Percentiles rank a stretch among this genome's conserved stretches.
phyloP scores from a whole-genome alignment of 1,284 basidiomycete species.

The Marasmius tenuissimus region DNA sequence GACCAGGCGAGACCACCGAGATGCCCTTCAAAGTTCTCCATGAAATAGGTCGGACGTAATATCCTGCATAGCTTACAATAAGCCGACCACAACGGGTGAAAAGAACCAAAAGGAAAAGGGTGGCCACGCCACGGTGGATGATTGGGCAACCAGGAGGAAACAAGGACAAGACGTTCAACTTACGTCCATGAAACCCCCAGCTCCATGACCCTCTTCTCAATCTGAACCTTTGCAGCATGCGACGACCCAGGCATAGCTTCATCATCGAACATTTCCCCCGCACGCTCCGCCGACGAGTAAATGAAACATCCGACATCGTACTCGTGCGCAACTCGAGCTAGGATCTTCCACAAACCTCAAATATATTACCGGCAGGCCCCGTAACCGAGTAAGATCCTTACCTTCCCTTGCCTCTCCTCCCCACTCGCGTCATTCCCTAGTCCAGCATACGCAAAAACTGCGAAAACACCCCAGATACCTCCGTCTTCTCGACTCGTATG shows the following conservation, averaged over 20 bases:
- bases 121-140: too few relatives aligned
- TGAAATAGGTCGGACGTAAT: constrained; percentile 30
- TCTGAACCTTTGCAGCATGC: constrained; percentile 33
- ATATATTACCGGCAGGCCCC: not conserved
- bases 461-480: constrained; percentile 39
- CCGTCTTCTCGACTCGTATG: constrained; percentile 25
- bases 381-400: constrained; percentile 12
- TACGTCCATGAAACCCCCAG: constrained; percentile 39
- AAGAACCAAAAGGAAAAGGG: too few relatives aligned
- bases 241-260: constrained; percentile 20
- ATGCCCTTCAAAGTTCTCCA: constrained; percentile 42
- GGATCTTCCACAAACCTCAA: not conserved
- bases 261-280: constrained; percentile 34
- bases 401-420: constrained; percentile 42
- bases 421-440: constrained; percentile 38
- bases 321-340: constrained; percentile 32
- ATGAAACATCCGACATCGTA: constrained; percentile 32
- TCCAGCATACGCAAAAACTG: constrained; percentile 37
- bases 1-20: constrained; percentile 34
- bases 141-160: too few relatives aligned
- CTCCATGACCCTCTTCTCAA: constrained; percentile 36
- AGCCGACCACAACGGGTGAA: not conserved
- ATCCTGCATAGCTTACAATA: constrained; percentile 23
- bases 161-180: constrained; percentile 13
- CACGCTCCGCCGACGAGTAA: constrained; percentile 37